phyloP scores from a whole-genome alignment of 2,329 filamentous ascomycete genomes.

The Amesomyces nigricolor region DNA sequence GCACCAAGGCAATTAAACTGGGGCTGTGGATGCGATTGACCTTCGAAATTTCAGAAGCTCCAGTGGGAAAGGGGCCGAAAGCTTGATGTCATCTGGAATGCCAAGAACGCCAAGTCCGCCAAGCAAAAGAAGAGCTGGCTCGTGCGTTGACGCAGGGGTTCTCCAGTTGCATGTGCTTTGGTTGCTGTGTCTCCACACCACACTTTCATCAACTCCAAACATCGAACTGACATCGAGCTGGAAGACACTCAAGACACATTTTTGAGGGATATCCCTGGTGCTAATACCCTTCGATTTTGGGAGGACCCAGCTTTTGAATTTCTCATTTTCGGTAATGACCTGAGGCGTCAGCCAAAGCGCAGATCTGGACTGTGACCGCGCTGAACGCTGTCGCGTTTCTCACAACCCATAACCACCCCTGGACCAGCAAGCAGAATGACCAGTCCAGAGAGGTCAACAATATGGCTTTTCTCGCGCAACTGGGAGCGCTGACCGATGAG shows the following conservation, averaged over 20 bases:
- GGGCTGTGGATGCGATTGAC: neutral
- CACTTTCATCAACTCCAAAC: no score
- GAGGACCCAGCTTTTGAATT: no score
- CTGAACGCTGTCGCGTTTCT: neutral
- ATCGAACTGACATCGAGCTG: no score
- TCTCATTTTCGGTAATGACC: no score
- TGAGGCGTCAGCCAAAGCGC: no score
- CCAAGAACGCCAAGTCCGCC: neutral
- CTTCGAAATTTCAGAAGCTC: conserved; percentile 3
- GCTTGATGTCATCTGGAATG: conserved; percentile 4
- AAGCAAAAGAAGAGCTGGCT: neutral
- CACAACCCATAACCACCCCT: neutral
- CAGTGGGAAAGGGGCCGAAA: neutral
- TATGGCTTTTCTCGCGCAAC: conserved; percentile 67
- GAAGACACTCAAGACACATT: no score
- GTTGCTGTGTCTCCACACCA: no score
- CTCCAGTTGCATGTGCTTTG: no score
- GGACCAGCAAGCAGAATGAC: conserved; percentile 18
- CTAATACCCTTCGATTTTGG: no score
- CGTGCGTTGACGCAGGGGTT: neutral
- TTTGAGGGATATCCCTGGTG: no score
- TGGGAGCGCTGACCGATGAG: conserved; percentile 62
- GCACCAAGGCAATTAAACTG: conserved; percentile 1
- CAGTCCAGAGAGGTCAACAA: conserved; percentile 3
- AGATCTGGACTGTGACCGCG: neutral